phyloP scores from a whole-genome alignment of 331 rosid species.

The Acacia pycnantha region DNA sequence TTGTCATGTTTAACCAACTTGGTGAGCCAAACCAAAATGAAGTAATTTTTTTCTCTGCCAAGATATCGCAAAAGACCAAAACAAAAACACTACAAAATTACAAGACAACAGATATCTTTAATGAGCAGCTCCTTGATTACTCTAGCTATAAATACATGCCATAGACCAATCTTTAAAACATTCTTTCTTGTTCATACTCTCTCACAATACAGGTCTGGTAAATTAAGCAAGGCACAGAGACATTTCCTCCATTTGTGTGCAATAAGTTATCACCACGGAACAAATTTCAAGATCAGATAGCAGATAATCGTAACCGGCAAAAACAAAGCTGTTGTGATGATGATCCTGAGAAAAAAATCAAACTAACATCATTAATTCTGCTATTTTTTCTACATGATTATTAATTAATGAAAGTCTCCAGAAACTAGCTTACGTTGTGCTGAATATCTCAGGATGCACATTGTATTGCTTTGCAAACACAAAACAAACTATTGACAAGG shows the following conservation, averaged over 20 bases:
- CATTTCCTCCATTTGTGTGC: background rate
- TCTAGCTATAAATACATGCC: background rate
- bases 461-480: slow-evolving; percentile 67
- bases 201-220: background rate
- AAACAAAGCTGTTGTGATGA: slow-evolving; percentile 50
- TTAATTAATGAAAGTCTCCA: background rate
- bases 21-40: background rate
- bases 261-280: background rate
- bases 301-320: slow-evolving; percentile 54
- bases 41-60: too few relatives aligned
- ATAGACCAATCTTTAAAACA: background rate
- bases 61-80: background rate
- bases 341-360: slow-evolving; percentile 39
- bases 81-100: background rate
- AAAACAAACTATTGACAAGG: slow-evolving; percentile 55
- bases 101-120: background rate
- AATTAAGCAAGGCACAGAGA: background rate
- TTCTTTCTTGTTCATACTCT: background rate
- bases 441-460: slow-evolving; percentile 62
- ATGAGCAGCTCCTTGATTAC: background rate
- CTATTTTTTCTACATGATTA: background rate
- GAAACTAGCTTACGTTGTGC: slow-evolving; percentile 54
- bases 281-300: slow-evolving; percentile 45
- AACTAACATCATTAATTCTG: background rate
- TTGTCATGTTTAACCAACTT: background rate